Conservation (phyloP, 2,329 filamentous ascomycete genomes). For the Nigrograna mackinnonii region DNA sequence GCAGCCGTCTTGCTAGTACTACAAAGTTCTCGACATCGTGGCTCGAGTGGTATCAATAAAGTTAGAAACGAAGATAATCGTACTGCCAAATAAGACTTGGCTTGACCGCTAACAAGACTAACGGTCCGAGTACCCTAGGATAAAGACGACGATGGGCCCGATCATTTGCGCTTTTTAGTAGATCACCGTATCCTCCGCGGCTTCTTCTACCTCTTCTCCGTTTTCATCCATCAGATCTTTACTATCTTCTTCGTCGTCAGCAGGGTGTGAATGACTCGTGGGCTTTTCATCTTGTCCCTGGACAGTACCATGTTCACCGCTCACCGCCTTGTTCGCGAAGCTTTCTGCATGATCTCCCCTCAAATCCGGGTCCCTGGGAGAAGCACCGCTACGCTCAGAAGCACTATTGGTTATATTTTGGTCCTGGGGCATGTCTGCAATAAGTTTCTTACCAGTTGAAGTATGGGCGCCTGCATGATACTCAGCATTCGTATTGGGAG, state of each 20-base stretch:
- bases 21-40: too few species aligned
- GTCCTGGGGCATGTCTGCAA: constrained; percentile 22
- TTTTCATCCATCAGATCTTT: constrained; percentile 65
- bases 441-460: constrained; percentile 25
- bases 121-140: too few species aligned
- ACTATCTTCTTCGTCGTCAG: constrained; percentile 34
- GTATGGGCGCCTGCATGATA: constrained; percentile 17
- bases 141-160: too few species aligned
- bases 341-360: constrained; percentile 25
- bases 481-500: constrained; percentile 12
- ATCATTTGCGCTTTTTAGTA: too few species aligned
- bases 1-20: too few species aligned
- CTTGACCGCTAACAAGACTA: too few species aligned
- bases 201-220: constrained; percentile 79
- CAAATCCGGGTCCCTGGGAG: constrained; percentile 25
- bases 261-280: constrained; percentile 27
- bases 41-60: too few species aligned
- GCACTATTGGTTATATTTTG: constrained; percentile 21
- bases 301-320: constrained; percentile 13
- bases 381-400: constrained; percentile 25
- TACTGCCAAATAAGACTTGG: too few species aligned
- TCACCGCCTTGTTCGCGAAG: constrained; percentile 20
- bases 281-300: constrained; percentile 19
- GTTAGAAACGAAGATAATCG: too few species aligned
- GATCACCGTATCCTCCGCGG: constrained; percentile 88